phyloP scores from a whole-genome alignment of 352 stramenopile genomes.

The Phytophthora europaea region DNA sequence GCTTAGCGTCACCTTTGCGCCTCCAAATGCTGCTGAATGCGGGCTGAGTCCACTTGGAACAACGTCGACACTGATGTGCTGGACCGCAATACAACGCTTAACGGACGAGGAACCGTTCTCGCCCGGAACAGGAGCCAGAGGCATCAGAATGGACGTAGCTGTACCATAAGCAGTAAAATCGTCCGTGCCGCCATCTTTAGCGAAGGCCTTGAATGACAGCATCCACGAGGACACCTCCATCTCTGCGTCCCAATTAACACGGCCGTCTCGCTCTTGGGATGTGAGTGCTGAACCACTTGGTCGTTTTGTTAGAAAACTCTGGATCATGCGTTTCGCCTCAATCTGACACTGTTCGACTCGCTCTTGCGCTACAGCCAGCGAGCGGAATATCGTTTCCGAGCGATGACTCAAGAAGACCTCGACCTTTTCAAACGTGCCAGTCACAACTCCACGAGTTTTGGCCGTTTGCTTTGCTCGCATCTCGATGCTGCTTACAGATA shows the following conservation, averaged over 20 bases:
- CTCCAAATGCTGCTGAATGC: slow-evolving; percentile 36
- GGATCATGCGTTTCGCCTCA: slow-evolving; percentile 27
- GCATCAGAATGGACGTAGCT: slow-evolving; percentile 30
- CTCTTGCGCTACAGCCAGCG: slow-evolving; percentile 17
- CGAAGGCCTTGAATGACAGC: slow-evolving; percentile 29
- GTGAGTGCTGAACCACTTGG: not conserved
- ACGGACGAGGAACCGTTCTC: slow-evolving; percentile 22
- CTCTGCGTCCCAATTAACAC: slow-evolving; percentile 33
- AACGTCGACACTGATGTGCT: slow-evolving; percentile 33
- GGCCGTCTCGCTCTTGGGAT: slow-evolving; percentile 1
- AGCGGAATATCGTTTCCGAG: slow-evolving; percentile 35
- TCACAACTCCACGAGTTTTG: slow-evolving; percentile 18
- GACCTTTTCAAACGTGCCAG: slow-evolving; percentile 26
- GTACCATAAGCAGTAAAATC: slow-evolving; percentile 32
- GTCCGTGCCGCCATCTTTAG: slow-evolving; percentile 20
- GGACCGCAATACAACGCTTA: slow-evolving; percentile 26
- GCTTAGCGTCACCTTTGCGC: slow-evolving; percentile 13
- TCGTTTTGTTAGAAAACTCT: not conserved
- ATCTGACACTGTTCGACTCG: slow-evolving; percentile 25
- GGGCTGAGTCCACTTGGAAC: slow-evolving; percentile 12
- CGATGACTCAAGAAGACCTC: slow-evolving; percentile 28
- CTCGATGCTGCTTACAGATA: slow-evolving; percentile 25
- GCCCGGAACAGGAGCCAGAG: slow-evolving; percentile 11
- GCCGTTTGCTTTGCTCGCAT: slow-evolving; percentile 27
- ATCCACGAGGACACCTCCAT: slow-evolving; percentile 34